Evolutionary conservation across 257 asterid species (phyloP).

Genomic region (Solanum acaule): DNA sequence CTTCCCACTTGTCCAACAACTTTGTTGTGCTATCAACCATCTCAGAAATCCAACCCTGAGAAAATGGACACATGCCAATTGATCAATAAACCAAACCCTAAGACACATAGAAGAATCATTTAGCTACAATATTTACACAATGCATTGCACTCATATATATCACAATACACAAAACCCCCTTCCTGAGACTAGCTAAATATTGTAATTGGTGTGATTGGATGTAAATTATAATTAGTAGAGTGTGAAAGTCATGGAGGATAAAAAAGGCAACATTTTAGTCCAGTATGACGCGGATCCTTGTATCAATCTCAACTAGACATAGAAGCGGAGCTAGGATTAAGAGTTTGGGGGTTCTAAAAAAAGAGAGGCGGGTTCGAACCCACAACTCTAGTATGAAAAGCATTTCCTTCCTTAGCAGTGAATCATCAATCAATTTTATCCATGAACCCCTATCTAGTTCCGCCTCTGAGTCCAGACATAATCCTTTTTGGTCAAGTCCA

Average conservation of each 20-base stretch:
- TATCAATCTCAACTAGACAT: neutral
- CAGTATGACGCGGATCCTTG: neutral
- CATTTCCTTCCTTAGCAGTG: neutral
- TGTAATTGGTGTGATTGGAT: neutral
- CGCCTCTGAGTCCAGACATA: neutral
- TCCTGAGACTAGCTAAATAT: neutral
- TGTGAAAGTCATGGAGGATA: neutral
- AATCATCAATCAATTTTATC: too few species aligned
- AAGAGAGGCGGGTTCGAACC: neutral
- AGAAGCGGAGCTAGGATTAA: neutral
- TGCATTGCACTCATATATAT: neutral
- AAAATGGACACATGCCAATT: neutral
- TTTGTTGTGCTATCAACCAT: slow-evolving; percentile 35
- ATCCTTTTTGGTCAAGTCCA: neutral
- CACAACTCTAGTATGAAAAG: too few species aligned
- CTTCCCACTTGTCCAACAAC: slow-evolving; percentile 43
- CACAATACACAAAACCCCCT: neutral
- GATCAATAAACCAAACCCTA: neutral
- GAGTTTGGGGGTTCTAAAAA: neutral
- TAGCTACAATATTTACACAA: neutral
- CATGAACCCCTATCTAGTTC: neutral
- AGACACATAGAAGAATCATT: neutral
- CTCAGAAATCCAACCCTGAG: slow-evolving; percentile 58
- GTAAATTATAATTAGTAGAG: neutral
- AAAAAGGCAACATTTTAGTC: neutral